Evolutionary conservation across 2,329 filamentous ascomycete species (phyloP).

Genomic region (Bipolaris gigantea): DNA sequence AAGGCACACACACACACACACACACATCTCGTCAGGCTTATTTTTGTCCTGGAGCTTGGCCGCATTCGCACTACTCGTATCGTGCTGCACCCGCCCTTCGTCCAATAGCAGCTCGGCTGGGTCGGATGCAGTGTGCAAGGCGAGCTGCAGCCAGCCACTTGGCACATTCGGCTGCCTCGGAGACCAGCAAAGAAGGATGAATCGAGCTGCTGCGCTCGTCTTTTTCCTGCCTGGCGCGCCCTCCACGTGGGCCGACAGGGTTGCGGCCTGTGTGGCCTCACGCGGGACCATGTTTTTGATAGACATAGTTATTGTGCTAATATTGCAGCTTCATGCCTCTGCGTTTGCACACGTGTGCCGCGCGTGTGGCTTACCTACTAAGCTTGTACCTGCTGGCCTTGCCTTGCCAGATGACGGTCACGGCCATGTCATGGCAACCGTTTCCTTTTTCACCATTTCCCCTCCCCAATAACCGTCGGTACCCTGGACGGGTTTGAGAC

Average conservation of each 20-base stretch:
- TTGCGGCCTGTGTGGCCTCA: conserved; percentile 23
- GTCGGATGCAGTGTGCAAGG: conserved; percentile 20
- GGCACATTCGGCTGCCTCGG: conserved; percentile 22
- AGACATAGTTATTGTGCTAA: conserved; percentile 14
- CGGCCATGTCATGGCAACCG: not conserved
- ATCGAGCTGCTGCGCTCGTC: conserved; percentile 3
- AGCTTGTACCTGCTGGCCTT: too few relatives aligned
- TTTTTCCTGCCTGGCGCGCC: conserved; percentile 23
- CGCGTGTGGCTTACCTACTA: conserved; percentile 19
- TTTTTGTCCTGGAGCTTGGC: conserved; percentile 34
- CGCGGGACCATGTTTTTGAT: conserved; percentile 27
- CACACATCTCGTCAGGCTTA: conserved; percentile 40
- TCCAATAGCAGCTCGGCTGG: conserved; percentile 15
- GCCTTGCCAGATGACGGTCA: conserved; percentile 13
- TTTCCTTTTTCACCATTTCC: not conserved
- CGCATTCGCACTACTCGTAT: conserved; percentile 37
- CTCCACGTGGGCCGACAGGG: conserved; percentile 38
- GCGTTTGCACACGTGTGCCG: conserved; percentile 16
- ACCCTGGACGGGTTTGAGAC: conserved; percentile 4
- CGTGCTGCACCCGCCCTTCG: conserved; percentile 17
- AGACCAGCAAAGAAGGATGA: not conserved
- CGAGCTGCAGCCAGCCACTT: conserved; percentile 19
- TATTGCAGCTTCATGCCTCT: too few relatives aligned
- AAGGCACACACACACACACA: too few relatives aligned
- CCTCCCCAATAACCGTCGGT: not conserved